Evolutionary conservation across 176 grass and related monocot genomes (phyloP).

Genomic region (Eragrostis nindensis): DNA sequence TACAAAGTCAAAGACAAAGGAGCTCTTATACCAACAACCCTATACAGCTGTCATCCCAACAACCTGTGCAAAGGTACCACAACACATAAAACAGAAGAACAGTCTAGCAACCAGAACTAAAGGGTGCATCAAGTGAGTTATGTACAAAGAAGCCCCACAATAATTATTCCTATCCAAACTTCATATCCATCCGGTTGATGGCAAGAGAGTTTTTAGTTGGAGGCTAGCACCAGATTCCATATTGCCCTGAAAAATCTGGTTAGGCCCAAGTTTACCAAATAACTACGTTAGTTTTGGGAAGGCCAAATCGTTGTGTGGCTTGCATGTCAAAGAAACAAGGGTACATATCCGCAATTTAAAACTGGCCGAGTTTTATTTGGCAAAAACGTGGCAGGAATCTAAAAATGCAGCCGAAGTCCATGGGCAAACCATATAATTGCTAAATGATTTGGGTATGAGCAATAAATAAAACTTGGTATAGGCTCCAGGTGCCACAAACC

Average conservation of each 20-base stretch:
- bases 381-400: not conserved
- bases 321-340: not conserved
- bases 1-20: not conserved
- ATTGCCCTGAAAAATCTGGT: not conserved
- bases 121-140: too few species aligned
- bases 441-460: too few species aligned
- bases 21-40: constrained; percentile 16
- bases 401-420: not conserved
- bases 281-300: not conserved
- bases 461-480: too few species aligned
- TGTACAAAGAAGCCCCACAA: too few species aligned
- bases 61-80: too few species aligned
- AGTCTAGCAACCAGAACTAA: too few species aligned
- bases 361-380: not conserved
- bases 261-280: not conserved
- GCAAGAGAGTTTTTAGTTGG: not conserved
- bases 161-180: too few species aligned
- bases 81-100: too few species aligned
- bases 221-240: not conserved
- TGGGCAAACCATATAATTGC: too few species aligned
- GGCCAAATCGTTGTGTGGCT: not conserved
- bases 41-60: too few species aligned
- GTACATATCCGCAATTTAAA: not conserved
- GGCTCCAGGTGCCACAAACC: too few species aligned
- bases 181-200: too few species aligned